Evolutionary conservation across 441 rosid genomes (phyloP), one percentile per base, ranked within the genome.

Genomic region (Francoa sonchifolia): DNA sequence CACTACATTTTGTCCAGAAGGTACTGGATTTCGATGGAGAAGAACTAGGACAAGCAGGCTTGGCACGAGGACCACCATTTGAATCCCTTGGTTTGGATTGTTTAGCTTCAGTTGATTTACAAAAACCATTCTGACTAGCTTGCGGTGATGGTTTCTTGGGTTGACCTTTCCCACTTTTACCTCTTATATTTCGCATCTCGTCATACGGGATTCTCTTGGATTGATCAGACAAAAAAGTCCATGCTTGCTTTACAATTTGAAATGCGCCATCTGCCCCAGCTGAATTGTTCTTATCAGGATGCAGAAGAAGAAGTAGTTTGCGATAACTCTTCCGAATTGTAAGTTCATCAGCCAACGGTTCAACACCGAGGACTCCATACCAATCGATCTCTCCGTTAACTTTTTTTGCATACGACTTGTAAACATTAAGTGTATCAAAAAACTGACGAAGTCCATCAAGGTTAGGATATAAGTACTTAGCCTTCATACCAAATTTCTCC

Each of bases 1-100:
- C 42, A 42, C 21, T 51, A 47, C 86, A 77, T 22, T 42, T 54
- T 15, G 82, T 77, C 86, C 86, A 77, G 63, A 77, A 77, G 16
- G 82, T 47, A 33, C 38, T 50, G 5, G 20, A 35, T 18, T 28
- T 44, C 10, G 22, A 29, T 22, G 50, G 27, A 21, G 5, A 52
- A 33, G 40, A 30, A 49, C 39, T 22, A 35, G 65, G 55, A 8
- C 19, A 33, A 29, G 63, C 57, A 39, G 40, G 22, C 1, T 38
- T 50, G n/a, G 52, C 52, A 39, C 42, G 40, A 5, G 43, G 14
- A 36, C 55, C 58, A 48, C 55, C 28, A 34, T 42, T 55, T 7
- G 44, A 49, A 59, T 38, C 42, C 58, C 51, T 52, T 20, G 45
- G 49, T 39, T 44, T 58, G 5, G 52, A 21, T 33, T 43, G 39